These are phyloP conservation scores for Trapa bicornis DNA, from an alignment of 345 rosid genomes.

Conservation along the genomic window DNA sequence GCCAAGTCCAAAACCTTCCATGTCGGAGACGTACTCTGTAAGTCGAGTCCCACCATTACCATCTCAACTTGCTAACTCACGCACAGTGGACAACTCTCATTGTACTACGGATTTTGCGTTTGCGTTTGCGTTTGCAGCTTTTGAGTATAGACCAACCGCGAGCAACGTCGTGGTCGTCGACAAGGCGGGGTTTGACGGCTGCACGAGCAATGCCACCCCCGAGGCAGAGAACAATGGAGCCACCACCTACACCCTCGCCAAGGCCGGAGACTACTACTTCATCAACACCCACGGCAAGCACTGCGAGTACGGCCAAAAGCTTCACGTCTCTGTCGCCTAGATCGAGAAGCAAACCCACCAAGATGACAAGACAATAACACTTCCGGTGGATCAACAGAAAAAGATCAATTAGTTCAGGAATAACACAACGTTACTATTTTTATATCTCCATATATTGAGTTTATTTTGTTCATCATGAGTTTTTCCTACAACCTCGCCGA, in stretches of 20 bases:
- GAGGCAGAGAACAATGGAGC: constrained; percentile 3
- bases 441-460: no score
- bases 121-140: constrained; percentile 7
- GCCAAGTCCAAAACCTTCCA: constrained; percentile 10
- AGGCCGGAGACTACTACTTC: constrained; percentile 12
- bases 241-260: constrained; percentile 4
- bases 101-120: background rate
- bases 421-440: no score
- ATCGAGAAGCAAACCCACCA: no score
- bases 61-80: no score
- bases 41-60: no score
- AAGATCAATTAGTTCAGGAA: no score
- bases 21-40: constrained; percentile 14
- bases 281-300: constrained; percentile 11
- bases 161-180: constrained; percentile 7
- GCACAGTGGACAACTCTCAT: no score
- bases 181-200: constrained; percentile 4
- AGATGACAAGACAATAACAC: no score
- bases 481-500: no score
- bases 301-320: constrained; percentile 16
- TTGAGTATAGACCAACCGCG: constrained; percentile 9
- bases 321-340: constrained; percentile 15
- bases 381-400: no score
- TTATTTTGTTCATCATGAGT: no score
- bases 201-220: constrained; percentile 5